Evolutionary conservation across 495 filamentous ascomycete genomes (phyloP), one percentile per base, ranked within the genome.

Genomic region (Thozetella sp.): DNA sequence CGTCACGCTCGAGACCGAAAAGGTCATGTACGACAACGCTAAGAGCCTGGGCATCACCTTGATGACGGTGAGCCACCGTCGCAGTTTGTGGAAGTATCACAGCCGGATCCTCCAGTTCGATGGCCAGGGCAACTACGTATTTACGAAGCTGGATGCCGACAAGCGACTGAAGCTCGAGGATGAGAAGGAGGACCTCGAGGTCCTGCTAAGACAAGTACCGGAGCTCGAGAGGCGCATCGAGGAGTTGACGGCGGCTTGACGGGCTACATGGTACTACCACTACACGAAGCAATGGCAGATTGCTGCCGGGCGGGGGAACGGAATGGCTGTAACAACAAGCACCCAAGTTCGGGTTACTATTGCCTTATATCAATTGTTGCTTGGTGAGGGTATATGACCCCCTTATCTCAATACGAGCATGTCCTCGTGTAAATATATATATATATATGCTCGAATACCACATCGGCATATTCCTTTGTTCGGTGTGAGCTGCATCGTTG

Each of bases 21-120:
- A 91, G 66, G 82, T 91, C 67, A 97, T 99, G 93, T 99, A 99
- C 73, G 93, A 97, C 57, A 94, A 89, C 20, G 95, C 96, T 51
- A 99, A 99, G 82, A 78, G 81, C 34, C 76, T 96, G 22, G 93
- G 92, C 3, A 94, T 96, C 64, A 98, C 95, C 2, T 77, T 99
- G 45, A 97, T 99, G 91, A 99, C 95, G 0, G 95, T 99, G 2
- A 90, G 86, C 56, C 95, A 99, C 73, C 79, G 95, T 0, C 76
- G 93, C 23, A 97, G 92, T 78, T 72, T 99, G 63, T 99, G 95
- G 95, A 92, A 94, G 72, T 97, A 98, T 68, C 95, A 99, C 73
- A 88, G 82, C 61, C 89, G 87, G 70, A 97, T 98, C 56, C 73
- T 99, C 68, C 95, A 98, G 72, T 99, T 99, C 70, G 95, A 99